Percentiles rank a stretch among this genome's conserved stretches.
Conservation (phyloP, 306 rosid species). For the Amphicarpaea edgeworthii region DNA sequence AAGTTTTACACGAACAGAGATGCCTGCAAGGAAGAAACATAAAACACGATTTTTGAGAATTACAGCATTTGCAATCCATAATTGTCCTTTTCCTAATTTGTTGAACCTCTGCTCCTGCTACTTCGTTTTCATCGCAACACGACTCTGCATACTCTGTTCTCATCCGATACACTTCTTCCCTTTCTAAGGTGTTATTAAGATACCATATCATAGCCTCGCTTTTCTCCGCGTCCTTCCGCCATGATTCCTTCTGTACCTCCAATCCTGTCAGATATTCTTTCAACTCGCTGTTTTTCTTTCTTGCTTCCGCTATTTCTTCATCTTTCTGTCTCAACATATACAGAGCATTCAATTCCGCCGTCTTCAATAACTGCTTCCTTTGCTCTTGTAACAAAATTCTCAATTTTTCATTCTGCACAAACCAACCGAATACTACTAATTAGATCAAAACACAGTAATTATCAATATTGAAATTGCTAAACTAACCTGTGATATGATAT, state of each 20-base stretch:
- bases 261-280: slow-evolving; percentile 54
- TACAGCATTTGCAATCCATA: slow-evolving; percentile 66
- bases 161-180: slow-evolving; percentile 39
- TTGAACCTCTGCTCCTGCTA: too few species aligned
- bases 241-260: slow-evolving; percentile 65
- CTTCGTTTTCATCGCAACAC: slow-evolving; percentile 51
- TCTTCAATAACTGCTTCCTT: slow-evolving; percentile 54
- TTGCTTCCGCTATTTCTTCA: slow-evolving; percentile 55
- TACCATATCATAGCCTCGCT: slow-evolving; percentile 64
- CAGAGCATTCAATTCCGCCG: slow-evolving; percentile 42
- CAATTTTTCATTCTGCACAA: slow-evolving; percentile 70
- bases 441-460: too few species aligned
- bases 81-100: slow-evolving; percentile 23
- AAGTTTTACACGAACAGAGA: slow-evolving; percentile 75
- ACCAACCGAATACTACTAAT: not conserved
- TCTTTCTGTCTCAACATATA: slow-evolving; percentile 57
- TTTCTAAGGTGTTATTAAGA: slow-evolving; percentile 60
- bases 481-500: slow-evolving; percentile 67
- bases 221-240: slow-evolving; percentile 67
- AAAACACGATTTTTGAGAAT: slow-evolving; percentile 50
- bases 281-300: slow-evolving; percentile 55
- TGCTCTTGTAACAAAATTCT: slow-evolving; percentile 63
- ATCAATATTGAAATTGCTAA: too few species aligned
- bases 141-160: slow-evolving; percentile 66
- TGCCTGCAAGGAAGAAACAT: slow-evolving; percentile 89